Evolutionary conservation across 805 yeast genomes (phyloP), one percentile per base, ranked within the genome.

Genomic region (Starmerella khaoyaiensis): DNA sequence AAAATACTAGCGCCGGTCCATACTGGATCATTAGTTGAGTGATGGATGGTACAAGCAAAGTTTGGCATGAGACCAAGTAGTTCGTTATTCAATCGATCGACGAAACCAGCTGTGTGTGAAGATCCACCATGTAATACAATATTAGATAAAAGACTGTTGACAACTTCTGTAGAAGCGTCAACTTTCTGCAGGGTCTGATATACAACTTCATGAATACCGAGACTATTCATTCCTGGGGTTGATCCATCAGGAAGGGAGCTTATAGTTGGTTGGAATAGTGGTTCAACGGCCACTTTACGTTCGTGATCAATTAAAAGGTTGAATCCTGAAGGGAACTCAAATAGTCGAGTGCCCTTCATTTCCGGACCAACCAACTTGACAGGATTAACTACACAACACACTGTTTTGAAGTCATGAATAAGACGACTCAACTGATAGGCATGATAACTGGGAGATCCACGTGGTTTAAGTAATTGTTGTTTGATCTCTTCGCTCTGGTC

Each of bases 1-100:
- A 86, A 63, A 23, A 86, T 83, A 47, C 87, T 76, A 3, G 94
- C 95, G 33, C 96, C 96, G 31, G 86, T 69, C 94, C 95, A 86
- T 11, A 84, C 68, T 42, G 83, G 82, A 54, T 71, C 77, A 44
- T 72, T 71, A 54, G 94, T 67, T 30, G 83, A 73, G 55, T 82
- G 82, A 48, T 82, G 64, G 19, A 45, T 29, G 20, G 24, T 17
- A 31, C 43, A 37, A n/a, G 23, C 17, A 14, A 23, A 14, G 21
- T 93, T 90, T 5, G 95, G 94, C 50, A 83, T 73, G 47, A 69
- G 60, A 37, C 65, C 62, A 20, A 74, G 67, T 37, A 86, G 63
- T 51, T 86, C 96, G 37, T 68, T 61, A 56, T 75, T 72, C 41
- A 86, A 57, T 45, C 93, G 64, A 49, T 81, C 87, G 18, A 76